Base-by-base conservation (phyloP, 257 asterid genomes). In the Asclepias syriaca region DNA sequence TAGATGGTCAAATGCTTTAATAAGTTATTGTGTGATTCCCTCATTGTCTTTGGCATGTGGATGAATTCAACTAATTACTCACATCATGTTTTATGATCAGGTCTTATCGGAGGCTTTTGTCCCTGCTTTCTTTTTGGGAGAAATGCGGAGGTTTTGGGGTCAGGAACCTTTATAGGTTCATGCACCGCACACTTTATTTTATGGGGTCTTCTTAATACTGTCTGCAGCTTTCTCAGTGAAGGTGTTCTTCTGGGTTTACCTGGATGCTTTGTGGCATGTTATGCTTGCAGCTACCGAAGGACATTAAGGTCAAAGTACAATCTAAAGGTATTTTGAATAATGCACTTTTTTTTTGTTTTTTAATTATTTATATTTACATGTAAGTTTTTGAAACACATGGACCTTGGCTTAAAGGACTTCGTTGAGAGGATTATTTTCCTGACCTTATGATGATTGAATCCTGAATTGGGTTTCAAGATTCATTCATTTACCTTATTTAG, bases 41-140 rank as follows among this genome's bases (percentile, higher is more conserved):
- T 73, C 66, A 72, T 34, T 32, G 59, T 63, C 58, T 54, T 16
- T 61, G 46, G 48, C 22, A 10, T 61, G 4, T 63, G 49, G 40
- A 63, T 34, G 50, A 68, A n/a, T 65, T 1, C 16, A 6, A 48
- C 40, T 29, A 10, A 6, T 72, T 80, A 34, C 74, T 40, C 68
- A 66, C 39, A 46, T 55, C 22, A 46, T 59, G 16, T 75, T 80
- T 69, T 75, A 56, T 76, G 32, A 65, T 37, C 88, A 93, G 98
- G 98, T 79, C 85, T 83, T 73, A 79, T 87, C 72, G 98, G 98
- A 40, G 83, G 89, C 37, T 3, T 86, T 68, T 93, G 95, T 84
- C 97, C 98, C 10, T 90, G 98, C 93, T 93, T 82, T 84, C 86
- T 93, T 70, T 90, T 89, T 54, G 97, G 87, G 40, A 90, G 85